Evolutionary conservation across 768 basidiomycete species (phyloP), one percentile per base, ranked within the genome.

Genomic region (Calocera viscosa): DNA sequence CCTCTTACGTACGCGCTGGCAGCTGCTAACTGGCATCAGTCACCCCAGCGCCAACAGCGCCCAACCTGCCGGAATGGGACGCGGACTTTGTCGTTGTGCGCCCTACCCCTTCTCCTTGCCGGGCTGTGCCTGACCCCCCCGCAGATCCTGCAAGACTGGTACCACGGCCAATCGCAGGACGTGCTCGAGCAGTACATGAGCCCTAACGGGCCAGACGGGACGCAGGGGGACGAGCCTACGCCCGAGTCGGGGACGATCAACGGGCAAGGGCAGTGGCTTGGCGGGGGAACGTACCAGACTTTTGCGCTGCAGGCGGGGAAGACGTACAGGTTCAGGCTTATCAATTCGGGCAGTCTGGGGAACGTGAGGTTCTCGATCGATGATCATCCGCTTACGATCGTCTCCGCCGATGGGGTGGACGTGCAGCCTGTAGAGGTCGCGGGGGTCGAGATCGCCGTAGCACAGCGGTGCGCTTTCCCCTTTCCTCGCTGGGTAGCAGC

Each of bases 381-480:
- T 33, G 43, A 63, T 19, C 69, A 70, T 40, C 49, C 69, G 8
- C 67, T 72, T 26, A 68, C 63, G 5, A 67, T 70, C 65, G 43
- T 72, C 22, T 68, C 69, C 22, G 69, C 67, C 1, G 71, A 72
- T 38, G 71, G 71, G 17, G 64, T 66, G 34, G 26, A 47, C 16
- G 64, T 70, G 19, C 65, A 63, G 49, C 71, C 71, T 0, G 41
- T 67, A 14, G 14, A 32, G 12, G 69, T 70, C 3, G 63, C 63
- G 17, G 30, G 53, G 10, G 10, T 72, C 14, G n/a, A 35, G 11
- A 30, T 72, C 19, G 67, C 41, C 35, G 67, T 72, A 24, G 71
- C 68, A 5, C 71, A 72, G 65, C 43, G 70, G 34, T 69, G 53
- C 26, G 53, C 30, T 19, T 26, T 7, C 30, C 26, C 30, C 24